Evolutionary conservation across 2,329 filamentous ascomycete species (phyloP).

Genomic region (Amphichorda felina): DNA sequence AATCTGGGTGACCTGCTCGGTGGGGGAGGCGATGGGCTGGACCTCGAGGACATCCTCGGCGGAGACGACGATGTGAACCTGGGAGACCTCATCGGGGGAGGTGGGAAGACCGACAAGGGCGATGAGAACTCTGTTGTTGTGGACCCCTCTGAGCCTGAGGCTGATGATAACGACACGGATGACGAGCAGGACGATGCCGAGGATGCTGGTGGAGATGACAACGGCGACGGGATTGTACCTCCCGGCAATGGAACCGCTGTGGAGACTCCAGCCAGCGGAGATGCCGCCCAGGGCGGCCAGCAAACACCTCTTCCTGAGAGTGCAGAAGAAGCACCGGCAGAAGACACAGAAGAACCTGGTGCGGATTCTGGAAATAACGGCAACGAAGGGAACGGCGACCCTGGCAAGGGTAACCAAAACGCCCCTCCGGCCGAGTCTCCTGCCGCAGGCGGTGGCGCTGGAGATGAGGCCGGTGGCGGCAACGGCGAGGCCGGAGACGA

Average conservation of each 20-base stretch:
- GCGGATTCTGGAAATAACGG: too few species aligned
- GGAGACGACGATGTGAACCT: too few species aligned
- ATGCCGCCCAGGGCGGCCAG: background rate
- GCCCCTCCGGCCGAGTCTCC: too few species aligned
- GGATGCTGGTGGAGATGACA: background rate
- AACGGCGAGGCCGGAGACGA: too few species aligned
- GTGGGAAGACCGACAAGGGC: too few species aligned
- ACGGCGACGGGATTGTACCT: background rate
- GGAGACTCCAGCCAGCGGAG: background rate
- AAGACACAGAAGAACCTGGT: too few species aligned
- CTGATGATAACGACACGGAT: background rate
- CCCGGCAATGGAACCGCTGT: background rate
- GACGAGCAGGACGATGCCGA: background rate
- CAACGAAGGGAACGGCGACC: too few species aligned
- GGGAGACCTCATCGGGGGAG: too few species aligned
- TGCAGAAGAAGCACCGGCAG: too few species aligned
- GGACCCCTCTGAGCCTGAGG: background rate
- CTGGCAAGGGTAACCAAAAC: too few species aligned
- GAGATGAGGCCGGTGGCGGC: background rate
- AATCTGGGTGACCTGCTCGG: background rate
- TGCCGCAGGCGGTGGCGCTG: slow-evolving; percentile 1
- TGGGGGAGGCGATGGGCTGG: background rate
- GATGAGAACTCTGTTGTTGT: too few species aligned
- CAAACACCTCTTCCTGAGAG: background rate
- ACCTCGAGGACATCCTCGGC: too few species aligned